Base-by-base conservation (phyloP, 305 asterid species). In the Fraxinus sp. region DNA sequence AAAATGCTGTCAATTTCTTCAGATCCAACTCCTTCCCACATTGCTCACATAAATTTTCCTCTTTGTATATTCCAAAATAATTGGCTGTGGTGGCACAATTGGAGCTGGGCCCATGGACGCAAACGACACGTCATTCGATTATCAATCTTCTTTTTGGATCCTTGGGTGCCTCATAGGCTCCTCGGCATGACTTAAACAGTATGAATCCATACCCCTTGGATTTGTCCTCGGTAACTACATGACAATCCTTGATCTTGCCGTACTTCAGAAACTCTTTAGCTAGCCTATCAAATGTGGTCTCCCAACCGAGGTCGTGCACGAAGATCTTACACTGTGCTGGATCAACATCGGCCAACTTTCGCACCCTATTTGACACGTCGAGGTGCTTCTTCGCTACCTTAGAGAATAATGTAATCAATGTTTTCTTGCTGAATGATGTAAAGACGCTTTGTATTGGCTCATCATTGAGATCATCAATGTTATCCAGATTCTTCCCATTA, bases 1-100 rank as follows among this genome's bases (percentile, higher is more conserved):
- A 95, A 39, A 90, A 93, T 76, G 86, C 76, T 90, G 94, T 83
- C 80, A 95, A 55, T 85, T 93, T 90, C 87, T 94, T 97, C 0
- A 94, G 91, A 0, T 91, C 52, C 70, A 95, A 93, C 87, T 95
- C 97, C 74, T 94, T 93, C 0, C 97, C 98, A 95, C 88, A 89
- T 94, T 93, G 77, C 98, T 98, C 20, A 94, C 98, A 84, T 94
- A 95, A 79, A 95, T 95, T 90, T 95, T 95, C 90, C 97, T 93
- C 85, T 26, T 26, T 37, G 44, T 37, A 7, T 37, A 37, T 1
- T 7, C 44, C 35, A 32, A 32, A 37, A 37, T 37, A 9, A 37
- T 7, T 9, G 9, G 9, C 2, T 37, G 44, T 37, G 44, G 44
- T 6, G 44, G 44, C 1, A 37, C 2, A 9, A 37, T 37, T 37